Base-by-base conservation (phyloP, 495 filamentous ascomycete species). In the Podospora pseudocomata region DNA sequence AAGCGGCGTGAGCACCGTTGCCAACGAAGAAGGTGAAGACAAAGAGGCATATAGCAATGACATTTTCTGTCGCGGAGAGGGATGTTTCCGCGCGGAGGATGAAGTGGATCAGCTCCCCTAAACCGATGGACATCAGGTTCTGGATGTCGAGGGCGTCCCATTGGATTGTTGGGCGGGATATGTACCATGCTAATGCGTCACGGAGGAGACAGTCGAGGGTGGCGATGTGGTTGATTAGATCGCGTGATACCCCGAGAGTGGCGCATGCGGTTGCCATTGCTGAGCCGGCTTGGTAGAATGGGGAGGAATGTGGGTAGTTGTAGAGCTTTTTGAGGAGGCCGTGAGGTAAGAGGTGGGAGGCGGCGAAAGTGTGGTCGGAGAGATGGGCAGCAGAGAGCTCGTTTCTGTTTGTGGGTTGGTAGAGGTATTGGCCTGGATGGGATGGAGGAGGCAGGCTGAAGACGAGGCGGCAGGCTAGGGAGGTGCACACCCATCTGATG, bases 91-190 rank as follows among this genome's bases (percentile, higher is more conserved):
- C 32, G 26, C 64, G 64, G 16, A 69, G 63, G 30, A 60, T 64
- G 67, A 67, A 72, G 2, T 65, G 64, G 9, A 67, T 62, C 15
- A 72, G 54, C 60, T 72, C 67, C 9, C 70, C 70, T n/a, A 72
- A 28, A 4, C 57, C 60, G 19, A 67, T 60, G 27, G 64, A 60
- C 19, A 72, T 61, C 0, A 72, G 34, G 32, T 72, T 72, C 26
- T 72, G 70, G 53, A 72, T 61, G 56, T 72, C 67, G 7, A 68
- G 56, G 6, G 64, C 64, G 39, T 72, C 67, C 67, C 63, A 68
- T 3, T 34, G 28, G n/a, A 58, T 57, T 4, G 4, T 39, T 1
- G 54, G 60, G 15, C 34, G 54, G 13, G 20, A 3, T 6, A 28
- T 27, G n/a, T 65, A 49, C 71, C 62, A 68, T 5, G 44, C 32